Evolutionary conservation across 139 green algal species (phyloP).

Genomic region (Chara braunii): DNA sequence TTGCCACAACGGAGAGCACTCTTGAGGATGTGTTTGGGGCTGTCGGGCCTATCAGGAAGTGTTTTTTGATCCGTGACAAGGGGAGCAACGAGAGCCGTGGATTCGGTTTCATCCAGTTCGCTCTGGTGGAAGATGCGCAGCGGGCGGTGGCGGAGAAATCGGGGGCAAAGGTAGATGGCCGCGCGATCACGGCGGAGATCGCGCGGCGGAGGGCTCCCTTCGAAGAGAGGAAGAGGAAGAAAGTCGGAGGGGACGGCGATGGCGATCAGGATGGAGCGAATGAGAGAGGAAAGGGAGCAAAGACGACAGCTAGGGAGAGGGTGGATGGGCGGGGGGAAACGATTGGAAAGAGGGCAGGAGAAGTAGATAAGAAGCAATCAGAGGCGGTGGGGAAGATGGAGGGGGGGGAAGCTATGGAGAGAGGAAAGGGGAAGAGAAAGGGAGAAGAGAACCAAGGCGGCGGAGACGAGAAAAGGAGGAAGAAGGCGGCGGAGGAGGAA

Average conservation of each 20-base stretch:
- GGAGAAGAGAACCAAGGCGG: too few relatives aligned
- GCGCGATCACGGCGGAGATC: conserved; percentile 62
- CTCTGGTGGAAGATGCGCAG: conserved; percentile 71
- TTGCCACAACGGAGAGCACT: conserved; percentile 45
- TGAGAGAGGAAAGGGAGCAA: neutral
- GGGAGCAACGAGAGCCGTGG: conserved; percentile 53
- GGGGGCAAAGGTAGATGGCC: conserved; percentile 51
- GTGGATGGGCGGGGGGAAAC: too few relatives aligned
- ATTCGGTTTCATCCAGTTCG: conserved; percentile 78
- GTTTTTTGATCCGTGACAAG: conserved; percentile 67
- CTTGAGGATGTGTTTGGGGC: conserved; percentile 65
- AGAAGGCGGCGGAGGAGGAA: too few relatives aligned
- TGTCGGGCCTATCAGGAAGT: conserved; percentile 68
- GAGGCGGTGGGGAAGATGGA: too few relatives aligned
- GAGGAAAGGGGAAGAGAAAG: too few relatives aligned
- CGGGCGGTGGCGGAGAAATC: conserved; percentile 59
- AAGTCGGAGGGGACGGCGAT: neutral
- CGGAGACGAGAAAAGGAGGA: too few relatives aligned
- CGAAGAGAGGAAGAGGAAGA: conserved; percentile 3
- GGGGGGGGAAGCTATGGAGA: too few relatives aligned
- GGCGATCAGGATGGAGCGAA: neutral
- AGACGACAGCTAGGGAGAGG: neutral
- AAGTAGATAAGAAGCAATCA: too few relatives aligned
- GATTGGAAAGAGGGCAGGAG: too few relatives aligned
- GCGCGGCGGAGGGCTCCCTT: conserved; percentile 17